phyloP scores from a whole-genome alignment of 139 green algal species.

The Edaphochlamys debaryana region DNA sequence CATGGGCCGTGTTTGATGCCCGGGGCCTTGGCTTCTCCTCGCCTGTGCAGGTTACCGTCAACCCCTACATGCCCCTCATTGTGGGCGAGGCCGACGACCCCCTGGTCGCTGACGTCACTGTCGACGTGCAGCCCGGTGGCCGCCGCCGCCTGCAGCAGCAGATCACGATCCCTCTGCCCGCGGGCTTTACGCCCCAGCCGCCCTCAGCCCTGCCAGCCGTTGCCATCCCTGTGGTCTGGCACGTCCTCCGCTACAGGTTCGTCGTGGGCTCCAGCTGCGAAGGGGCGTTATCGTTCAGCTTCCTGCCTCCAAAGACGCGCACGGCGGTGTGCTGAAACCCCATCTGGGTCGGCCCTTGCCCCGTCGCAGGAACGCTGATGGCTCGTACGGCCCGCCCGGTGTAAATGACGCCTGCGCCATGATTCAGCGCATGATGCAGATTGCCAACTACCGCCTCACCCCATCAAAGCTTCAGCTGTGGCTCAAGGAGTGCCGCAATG shows the following conservation, averaged over 20 bases:
- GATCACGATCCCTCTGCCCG: neutral
- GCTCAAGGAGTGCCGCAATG: neutral
- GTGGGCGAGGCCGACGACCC: neutral
- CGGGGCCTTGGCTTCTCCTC: too few species aligned
- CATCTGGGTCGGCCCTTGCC: too few species aligned
- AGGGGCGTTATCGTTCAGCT: too few species aligned
- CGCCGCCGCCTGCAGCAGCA: too few species aligned
- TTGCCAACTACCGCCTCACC: neutral
- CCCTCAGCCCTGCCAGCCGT: neutral
- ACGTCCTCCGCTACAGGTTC: neutral
- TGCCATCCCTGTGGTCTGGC: neutral
- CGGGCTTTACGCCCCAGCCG: neutral
- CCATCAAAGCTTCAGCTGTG: neutral
- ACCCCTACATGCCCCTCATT: neutral
- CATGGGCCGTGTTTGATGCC: too few species aligned
- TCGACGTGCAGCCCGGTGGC: too few species aligned
- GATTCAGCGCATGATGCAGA: neutral
- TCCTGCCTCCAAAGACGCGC: too few species aligned
- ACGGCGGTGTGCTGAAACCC: too few species aligned
- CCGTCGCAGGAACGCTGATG: neutral
- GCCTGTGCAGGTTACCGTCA: neutral
- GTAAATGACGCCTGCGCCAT: neutral
- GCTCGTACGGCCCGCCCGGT: neutral
- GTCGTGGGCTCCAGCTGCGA: neutral
- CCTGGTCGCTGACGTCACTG: too few species aligned